Conservation (phyloP, 2,329 filamentous ascomycete genomes). For the Ophiostoma fasciatum region DNA sequence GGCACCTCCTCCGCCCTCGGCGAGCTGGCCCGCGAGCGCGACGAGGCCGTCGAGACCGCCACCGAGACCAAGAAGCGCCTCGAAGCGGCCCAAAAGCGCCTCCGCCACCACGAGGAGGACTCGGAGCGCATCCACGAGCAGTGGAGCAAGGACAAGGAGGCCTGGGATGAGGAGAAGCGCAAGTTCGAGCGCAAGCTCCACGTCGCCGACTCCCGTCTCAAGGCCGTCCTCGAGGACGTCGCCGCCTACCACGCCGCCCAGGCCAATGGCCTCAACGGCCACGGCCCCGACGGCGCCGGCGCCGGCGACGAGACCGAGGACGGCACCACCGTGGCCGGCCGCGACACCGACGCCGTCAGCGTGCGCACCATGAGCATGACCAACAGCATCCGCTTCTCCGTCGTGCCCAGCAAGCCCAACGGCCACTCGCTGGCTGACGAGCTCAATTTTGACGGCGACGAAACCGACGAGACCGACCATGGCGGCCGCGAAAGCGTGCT, state of each 20-base stretch:
- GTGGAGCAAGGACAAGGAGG: conserved; percentile 72
- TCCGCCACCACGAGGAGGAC: conserved; percentile 69
- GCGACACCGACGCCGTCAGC: conserved; percentile 58
- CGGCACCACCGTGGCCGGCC: conserved; percentile 21
- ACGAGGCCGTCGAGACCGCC: conserved; percentile 61
- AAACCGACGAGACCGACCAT: conserved; percentile 54
- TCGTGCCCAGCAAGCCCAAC: conserved; percentile 31
- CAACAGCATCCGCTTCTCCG: conserved; percentile 59
- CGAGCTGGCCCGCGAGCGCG: conserved; percentile 71
- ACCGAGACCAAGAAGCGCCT: conserved; percentile 63
- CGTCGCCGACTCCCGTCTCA: conserved; percentile 76
- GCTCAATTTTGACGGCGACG: conserved; percentile 72
- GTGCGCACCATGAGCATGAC: conserved; percentile 59
- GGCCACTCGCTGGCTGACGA: conserved; percentile 81
- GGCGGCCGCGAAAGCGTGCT: conserved; percentile 51
- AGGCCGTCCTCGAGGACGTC: conserved; percentile 73
- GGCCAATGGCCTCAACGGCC: conserved; percentile 18
- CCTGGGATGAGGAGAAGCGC: conserved; percentile 72
- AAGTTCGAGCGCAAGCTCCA: conserved; percentile 74
- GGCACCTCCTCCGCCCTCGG: conserved; percentile 75
- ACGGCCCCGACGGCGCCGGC: conserved; percentile 16
- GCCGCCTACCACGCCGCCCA: conserved; percentile 50
- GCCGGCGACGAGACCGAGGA: conserved; percentile 46
- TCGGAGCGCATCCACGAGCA: conserved; percentile 60
- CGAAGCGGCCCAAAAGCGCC: conserved; percentile 62